These are phyloP conservation scores for Nothophoma quercina DNA, from an alignment of 2,329 filamentous ascomycete genomes.

Conservation along the genomic window DNA sequence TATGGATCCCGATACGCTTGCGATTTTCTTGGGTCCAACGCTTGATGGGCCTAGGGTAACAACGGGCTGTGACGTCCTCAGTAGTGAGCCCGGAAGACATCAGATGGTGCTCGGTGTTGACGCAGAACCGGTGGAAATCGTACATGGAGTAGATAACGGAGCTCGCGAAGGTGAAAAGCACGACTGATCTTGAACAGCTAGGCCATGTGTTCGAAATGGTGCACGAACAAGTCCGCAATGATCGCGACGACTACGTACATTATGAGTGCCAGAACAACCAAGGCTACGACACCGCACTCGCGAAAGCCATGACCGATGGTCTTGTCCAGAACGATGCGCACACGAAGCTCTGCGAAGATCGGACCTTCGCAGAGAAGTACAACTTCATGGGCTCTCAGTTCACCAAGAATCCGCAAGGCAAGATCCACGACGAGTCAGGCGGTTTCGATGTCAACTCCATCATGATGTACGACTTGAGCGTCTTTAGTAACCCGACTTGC, in stretches of 20 bases:
- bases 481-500: neutral
- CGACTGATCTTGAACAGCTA: neutral
- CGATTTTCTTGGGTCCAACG: neutral
- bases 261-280: neutral
- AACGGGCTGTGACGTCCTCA: neutral
- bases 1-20: neutral
- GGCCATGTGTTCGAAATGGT: constrained; percentile 13
- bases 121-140: neutral
- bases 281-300: neutral
- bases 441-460: constrained; percentile 14
- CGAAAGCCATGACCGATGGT: neutral
- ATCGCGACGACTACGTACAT: constrained; percentile 1
- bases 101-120: neutral
- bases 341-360: neutral
- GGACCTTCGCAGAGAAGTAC: neutral
- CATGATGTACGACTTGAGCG: constrained; percentile 1
- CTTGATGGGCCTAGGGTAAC: neutral
- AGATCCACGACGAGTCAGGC: constrained; percentile 1
- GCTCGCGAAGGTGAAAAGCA: neutral
- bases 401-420: neutral
- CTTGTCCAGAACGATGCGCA: neutral
- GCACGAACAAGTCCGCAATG: constrained; percentile 10
- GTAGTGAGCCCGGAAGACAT: neutral
- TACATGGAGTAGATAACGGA: too few relatives aligned
- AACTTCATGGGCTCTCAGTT: neutral